These are phyloP conservation scores for Cicer judaicum DNA, from an alignment of 306 rosid species.

Conservation along the genomic window DNA sequence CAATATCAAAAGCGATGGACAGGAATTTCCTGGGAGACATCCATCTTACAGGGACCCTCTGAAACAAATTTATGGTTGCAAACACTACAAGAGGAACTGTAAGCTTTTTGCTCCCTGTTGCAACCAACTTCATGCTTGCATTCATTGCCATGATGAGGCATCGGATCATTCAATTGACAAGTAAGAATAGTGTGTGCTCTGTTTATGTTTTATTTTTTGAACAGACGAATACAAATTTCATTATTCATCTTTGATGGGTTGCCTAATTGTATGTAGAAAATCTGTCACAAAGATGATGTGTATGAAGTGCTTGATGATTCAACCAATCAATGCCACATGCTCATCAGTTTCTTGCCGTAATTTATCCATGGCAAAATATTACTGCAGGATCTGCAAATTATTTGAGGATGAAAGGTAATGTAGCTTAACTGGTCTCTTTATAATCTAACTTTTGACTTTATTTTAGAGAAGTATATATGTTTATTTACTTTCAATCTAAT, in stretches of 20 bases:
- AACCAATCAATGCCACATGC: slow-evolving; percentile 72
- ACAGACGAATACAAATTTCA: slow-evolving; percentile 9
- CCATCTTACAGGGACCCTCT: slow-evolving; percentile 79
- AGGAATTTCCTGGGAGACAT: slow-evolving; percentile 68
- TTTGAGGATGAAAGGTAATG: slow-evolving; percentile 83
- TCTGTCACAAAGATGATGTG: slow-evolving; percentile 91
- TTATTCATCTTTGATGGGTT: slow-evolving; percentile 39
- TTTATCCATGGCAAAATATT: slow-evolving; percentile 86
- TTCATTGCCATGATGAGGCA: slow-evolving; percentile 86
- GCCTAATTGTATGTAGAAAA: slow-evolving; percentile 62
- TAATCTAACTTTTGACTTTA: background rate
- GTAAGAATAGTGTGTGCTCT: slow-evolving; percentile 48
- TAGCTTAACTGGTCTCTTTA: slow-evolving; percentile 41
- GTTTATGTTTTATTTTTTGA: slow-evolving; percentile 13
- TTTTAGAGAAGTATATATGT: background rate
- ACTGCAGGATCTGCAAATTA: slow-evolving; percentile 85
- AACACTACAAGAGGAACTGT: slow-evolving; percentile 93
- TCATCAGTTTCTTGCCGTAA: slow-evolving; percentile 69
- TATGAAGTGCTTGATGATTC: slow-evolving; percentile 88
- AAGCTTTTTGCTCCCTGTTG: slow-evolving; percentile 87
- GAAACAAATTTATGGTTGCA: slow-evolving; percentile 68
- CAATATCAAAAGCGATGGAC: slow-evolving; percentile 51
- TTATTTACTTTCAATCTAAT: slow-evolving; percentile 9
- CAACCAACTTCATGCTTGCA: slow-evolving; percentile 81
- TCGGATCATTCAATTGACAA: slow-evolving; percentile 75